Evolutionary conservation across 1,139 yeast species (phyloP), one percentile per base, ranked within the genome.

Genomic region (Entelexis paramagnoliae): DNA sequence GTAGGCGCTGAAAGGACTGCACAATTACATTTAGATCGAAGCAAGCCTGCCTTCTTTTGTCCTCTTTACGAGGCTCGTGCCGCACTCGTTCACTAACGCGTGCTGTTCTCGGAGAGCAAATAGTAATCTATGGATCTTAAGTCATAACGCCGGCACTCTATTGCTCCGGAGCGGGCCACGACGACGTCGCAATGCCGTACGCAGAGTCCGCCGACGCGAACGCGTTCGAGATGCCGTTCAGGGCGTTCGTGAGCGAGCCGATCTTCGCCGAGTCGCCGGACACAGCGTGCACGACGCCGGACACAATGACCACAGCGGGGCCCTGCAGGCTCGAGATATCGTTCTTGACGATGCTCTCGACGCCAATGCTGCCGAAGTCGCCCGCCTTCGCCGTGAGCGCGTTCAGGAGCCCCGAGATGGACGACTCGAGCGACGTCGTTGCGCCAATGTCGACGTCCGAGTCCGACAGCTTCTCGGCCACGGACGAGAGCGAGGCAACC

Each of bases 271-370:
- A 22, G 49, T 51, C 51, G 30, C 41, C 28, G 4, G 36, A 14
- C 20, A 46, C 45, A 24, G 51, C 54, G 30, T 32, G 22, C 29
- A 54, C 41, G 26, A 54, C 46, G 40, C 35, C 33, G 32, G 51
- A 38, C 24, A 51, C 56, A 48, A 58, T 67, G 63, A 75, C 73
- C 55, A 77, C 70, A 55, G 61, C 53, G 20, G 60, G 59, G 44
- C 46, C 49, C 26, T 40, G 50, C 33, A 58, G 49, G 38, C 29
- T 48, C 63, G 52, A 14, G 54, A 65, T 46, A 54, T 62, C 65
- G 30, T 52, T 51, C 36, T 51, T 50, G 30, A 62, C 64, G 49
- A 61, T 61, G 34, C 44, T 11, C 24, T 29, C 19, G 40, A 58
- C 60, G 39, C 59, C 61, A 26, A 53, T 58, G 22, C 54, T 41